phyloP scores from a whole-genome alignment of 2,329 filamentous ascomycete species.

The Trichoderma endophyticum region DNA sequence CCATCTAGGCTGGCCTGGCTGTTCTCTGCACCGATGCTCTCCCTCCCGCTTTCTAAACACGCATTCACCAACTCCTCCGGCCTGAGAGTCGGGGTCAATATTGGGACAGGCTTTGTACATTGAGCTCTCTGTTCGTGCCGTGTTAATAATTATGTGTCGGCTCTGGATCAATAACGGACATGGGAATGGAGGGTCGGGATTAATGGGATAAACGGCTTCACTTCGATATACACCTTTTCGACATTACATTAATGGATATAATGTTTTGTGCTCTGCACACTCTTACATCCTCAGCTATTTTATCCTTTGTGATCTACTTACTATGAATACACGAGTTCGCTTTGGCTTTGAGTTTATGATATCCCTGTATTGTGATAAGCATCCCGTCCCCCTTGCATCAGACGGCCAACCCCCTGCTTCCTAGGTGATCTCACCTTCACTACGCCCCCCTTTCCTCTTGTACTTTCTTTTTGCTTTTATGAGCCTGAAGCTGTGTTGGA shows the following conservation, averaged over 20 bases:
- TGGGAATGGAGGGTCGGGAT: background rate
- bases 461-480: background rate
- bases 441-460: background rate
- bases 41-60: background rate
- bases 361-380: background rate
- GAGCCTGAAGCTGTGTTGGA: background rate
- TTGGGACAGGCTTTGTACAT: constrained; percentile 7
- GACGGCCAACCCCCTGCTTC: background rate
- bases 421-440: background rate
- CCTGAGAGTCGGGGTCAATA: background rate
- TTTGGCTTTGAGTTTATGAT: background rate
- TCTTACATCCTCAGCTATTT: background rate
- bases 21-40: constrained; percentile 12
- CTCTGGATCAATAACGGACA: background rate
- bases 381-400: background rate
- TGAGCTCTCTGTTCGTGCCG: background rate
- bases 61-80: background rate
- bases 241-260: constrained; percentile 8
- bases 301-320: background rate
- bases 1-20: constrained; percentile 11
- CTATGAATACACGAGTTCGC: no score
- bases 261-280: constrained; percentile 10
- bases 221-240: constrained; percentile 12
- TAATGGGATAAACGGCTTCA: background rate
- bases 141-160: constrained; percentile 5